Evolutionary conservation across 305 asterid genomes (phyloP), one percentile per base, ranked within the genome.

Genomic region (Fraxinus xanthoxyloides): DNA sequence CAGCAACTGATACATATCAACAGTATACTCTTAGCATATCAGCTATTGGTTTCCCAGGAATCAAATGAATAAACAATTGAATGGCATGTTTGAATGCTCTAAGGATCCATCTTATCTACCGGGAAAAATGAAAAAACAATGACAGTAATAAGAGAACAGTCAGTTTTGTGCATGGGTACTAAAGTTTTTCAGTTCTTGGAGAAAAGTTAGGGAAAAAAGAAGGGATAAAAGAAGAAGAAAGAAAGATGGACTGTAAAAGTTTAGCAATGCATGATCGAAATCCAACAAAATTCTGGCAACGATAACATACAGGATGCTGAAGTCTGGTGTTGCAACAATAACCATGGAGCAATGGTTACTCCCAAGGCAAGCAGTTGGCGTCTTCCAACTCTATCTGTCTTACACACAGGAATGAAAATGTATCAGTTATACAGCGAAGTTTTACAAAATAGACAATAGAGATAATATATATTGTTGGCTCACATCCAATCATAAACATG

Each of bases 1-100:
- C 97, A 88, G 98, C 98, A 89, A 94, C 98, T 95, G 98, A 94
- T 86, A 84, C 90, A 92, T 79, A 89, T 87, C 91, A 91, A 90
- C 78, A 59, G 85, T 80, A 86, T 84, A 85, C 77, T 85, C 87
- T 90, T 87, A 88, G 92, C 88, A 80, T 85, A 69, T 85, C 91
- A 86, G 89, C 80, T 85, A 61, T 79, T 30, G 73, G 31, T 72
- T 35, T 24, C 75, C 73, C 40, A 84, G 48, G 80, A 85, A 79
- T 80, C 63, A 72, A 78, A 72, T 61, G 30, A 8, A 51, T 5
- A 31, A 78, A 74, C 72, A 63, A 83, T 76, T 24, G 54, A 77
- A 75, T 51, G 19, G 3, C 73, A 73, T 24, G 75, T 26, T 46
- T 28, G 59, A 21, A 24, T 59, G 72, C 63, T 72, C 77, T 36